Evolutionary conservation across 2,329 filamentous ascomycete species (phyloP).

Genomic region (Fusarium coicis): DNA sequence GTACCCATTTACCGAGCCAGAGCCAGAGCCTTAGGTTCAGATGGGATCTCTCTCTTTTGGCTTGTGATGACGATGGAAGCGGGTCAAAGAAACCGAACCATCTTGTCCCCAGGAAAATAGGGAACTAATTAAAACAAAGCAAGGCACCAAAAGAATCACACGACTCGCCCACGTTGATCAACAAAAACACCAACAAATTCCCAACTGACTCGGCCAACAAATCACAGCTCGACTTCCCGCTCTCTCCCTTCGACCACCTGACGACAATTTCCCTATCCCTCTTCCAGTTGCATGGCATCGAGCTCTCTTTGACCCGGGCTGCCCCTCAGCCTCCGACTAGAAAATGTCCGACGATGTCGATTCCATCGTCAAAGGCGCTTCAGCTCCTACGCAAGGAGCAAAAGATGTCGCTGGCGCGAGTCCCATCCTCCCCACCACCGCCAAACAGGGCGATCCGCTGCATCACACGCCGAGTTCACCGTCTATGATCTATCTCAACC

Average conservation of each 20-base stretch:
- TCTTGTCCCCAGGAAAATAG: conserved; percentile 22
- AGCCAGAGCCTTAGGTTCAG: not conserved
- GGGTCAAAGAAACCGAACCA: conserved; percentile 29
- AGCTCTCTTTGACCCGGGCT: conserved; percentile 37
- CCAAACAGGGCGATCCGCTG: conserved; percentile 74
- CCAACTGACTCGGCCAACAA: conserved; percentile 5
- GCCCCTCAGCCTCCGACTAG: conserved; percentile 30
- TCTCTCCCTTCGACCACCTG: conserved; percentile 12
- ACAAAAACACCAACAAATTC: not conserved
- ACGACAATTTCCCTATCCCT: not conserved
- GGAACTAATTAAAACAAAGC: not conserved
- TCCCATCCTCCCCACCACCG: conserved; percentile 56
- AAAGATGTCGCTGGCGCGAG: conserved; percentile 53
- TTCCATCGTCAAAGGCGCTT: conserved; percentile 91
- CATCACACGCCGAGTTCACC: conserved; percentile 88
- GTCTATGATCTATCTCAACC: conserved; percentile 97
- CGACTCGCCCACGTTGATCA: conserved; percentile 27
- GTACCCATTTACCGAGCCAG: not conserved
- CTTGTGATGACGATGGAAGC: conserved; percentile 38
- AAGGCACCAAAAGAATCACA: conserved; percentile 22
- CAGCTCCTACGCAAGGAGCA: conserved; percentile 68
- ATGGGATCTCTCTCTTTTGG: conserved; percentile 5
- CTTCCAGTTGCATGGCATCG: conserved; percentile 36
- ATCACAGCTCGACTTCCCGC: not conserved
- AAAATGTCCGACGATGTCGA: conserved; percentile 77